Conservation (phyloP, 75 land plant genomes). For the Selaginella tamariscina region DNA sequence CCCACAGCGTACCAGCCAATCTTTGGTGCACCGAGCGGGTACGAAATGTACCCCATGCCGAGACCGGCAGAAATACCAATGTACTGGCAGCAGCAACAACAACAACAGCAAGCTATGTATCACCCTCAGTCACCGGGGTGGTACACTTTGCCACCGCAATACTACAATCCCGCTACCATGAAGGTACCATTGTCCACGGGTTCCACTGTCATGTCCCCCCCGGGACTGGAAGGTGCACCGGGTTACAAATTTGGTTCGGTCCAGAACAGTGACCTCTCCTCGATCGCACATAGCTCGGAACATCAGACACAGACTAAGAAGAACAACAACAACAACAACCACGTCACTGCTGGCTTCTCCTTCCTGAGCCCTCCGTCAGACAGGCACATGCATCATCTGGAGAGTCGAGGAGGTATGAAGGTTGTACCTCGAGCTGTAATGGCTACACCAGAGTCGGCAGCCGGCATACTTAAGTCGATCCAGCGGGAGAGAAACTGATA, state of each 20-base stretch:
- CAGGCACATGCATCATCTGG: neutral
- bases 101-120: no score
- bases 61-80: neutral
- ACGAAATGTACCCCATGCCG: neutral
- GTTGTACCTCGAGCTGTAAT: slow-evolving; percentile 1
- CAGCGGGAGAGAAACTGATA: neutral
- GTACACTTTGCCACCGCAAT: neutral
- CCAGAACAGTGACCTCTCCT: neutral
- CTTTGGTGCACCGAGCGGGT: neutral
- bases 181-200: neutral
- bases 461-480: neutral
- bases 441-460: neutral
- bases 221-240: neutral
- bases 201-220: neutral
- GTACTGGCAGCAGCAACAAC: slow-evolving; percentile 1
- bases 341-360: neutral
- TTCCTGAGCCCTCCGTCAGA: neutral
- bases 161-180: neutral
- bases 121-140: neutral
- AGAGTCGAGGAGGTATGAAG: neutral
- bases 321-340: neutral
- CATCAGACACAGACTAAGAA: neutral
- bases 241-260: neutral
- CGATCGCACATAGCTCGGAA: neutral
- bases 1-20: neutral